phyloP scores from a whole-genome alignment of 1,139 yeast genomes.

The Debaryomyces psychrophilus region DNA sequence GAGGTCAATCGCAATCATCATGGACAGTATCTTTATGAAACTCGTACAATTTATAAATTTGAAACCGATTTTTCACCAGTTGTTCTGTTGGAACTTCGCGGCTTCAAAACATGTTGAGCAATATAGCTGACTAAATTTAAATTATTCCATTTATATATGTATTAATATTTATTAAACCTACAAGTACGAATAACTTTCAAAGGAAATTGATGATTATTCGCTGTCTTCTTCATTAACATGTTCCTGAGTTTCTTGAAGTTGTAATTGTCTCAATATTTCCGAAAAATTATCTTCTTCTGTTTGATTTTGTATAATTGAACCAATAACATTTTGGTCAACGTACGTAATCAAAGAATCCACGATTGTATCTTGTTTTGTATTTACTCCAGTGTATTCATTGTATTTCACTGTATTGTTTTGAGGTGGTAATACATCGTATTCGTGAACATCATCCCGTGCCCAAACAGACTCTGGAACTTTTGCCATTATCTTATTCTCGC shows the following conservation, averaged over 20 bases:
- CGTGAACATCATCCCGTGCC: slow-evolving; percentile 62
- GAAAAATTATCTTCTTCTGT: slow-evolving; percentile 34
- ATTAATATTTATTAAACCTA: not conserved
- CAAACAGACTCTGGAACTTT: slow-evolving; percentile 65
- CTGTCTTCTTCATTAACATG: slow-evolving; percentile 13
- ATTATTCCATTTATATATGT: not conserved
- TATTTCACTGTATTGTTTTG: slow-evolving; percentile 30
- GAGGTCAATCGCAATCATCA: slow-evolving; percentile 51
- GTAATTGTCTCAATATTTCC: slow-evolving; percentile 28
- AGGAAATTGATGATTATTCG: slow-evolving; percentile 4
- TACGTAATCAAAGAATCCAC: slow-evolving; percentile 40
- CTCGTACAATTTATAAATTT: not conserved
- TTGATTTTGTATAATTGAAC: slow-evolving; percentile 36
- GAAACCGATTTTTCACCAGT: not conserved
- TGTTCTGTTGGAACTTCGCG: slow-evolving; percentile 1
- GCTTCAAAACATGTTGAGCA: not conserved
- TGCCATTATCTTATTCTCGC: slow-evolving; percentile 72
- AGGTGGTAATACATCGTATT: slow-evolving; percentile 75
- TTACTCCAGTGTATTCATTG: slow-evolving; percentile 32
- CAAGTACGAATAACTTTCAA: not conserved
- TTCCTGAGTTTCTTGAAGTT: slow-evolving; percentile 15
- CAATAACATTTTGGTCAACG: slow-evolving; percentile 45
- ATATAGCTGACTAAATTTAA: not conserved
- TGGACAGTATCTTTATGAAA: not conserved
- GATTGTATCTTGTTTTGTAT: slow-evolving; percentile 19